phyloP scores from a whole-genome alignment of 148 eudicot species.

The Dysphania ambrosioides region DNA sequence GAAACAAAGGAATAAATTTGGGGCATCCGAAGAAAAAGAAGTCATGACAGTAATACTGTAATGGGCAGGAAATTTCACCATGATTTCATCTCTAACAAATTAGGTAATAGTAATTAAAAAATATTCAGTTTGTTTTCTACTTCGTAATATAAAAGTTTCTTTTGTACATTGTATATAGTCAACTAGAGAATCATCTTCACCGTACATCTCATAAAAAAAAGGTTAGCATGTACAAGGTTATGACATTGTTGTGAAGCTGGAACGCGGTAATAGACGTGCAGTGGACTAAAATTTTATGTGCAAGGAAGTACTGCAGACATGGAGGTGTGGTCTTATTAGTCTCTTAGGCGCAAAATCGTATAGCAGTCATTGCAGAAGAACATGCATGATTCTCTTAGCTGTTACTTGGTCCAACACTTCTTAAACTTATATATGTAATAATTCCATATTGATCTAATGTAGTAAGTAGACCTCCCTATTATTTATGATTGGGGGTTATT shows the following conservation, averaged over 20 bases:
- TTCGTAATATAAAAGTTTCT: neutral
- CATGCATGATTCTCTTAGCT: neutral
- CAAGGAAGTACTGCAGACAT: neutral
- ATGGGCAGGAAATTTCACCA: neutral
- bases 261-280: constrained; percentile 21
- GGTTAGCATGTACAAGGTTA: neutral
- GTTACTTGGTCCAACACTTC: constrained; percentile 1
- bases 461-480: neutral
- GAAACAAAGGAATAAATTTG: neutral
- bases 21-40: neutral
- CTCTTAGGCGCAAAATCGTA: neutral
- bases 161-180: neutral
- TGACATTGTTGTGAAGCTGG: neutral
- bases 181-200: neutral
- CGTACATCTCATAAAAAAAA: neutral
- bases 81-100: neutral
- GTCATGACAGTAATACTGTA: neutral
- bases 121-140: neutral
- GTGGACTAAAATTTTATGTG: neutral
- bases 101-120: no score
- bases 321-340: constrained; percentile 1
- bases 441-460: neutral
- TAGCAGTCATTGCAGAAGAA: constrained; percentile 14
- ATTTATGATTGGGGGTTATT: neutral
- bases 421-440: no score